phyloP scores from a whole-genome alignment of 2,329 filamentous ascomycete genomes.

The Penicillium capsulatum region DNA sequence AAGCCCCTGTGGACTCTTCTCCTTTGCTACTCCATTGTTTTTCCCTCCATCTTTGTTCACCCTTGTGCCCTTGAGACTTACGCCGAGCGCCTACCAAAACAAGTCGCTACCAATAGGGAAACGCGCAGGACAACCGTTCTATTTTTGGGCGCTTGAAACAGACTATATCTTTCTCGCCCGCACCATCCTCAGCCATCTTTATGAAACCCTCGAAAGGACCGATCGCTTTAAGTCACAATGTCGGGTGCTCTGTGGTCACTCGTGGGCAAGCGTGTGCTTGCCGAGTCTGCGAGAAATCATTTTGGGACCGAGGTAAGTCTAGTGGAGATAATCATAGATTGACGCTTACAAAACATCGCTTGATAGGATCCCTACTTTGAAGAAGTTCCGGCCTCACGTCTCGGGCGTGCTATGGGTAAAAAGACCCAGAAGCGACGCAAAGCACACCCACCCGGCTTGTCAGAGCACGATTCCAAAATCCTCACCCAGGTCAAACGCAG shows the following conservation, averaged over 20 bases:
- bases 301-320: slow-evolving; percentile 41
- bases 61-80: slow-evolving; percentile 2
- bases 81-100: slow-evolving; percentile 14
- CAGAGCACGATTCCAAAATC: slow-evolving; percentile 72
- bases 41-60: slow-evolving; percentile 1
- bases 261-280: slow-evolving; percentile 34
- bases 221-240: slow-evolving; percentile 16
- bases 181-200: too few relatives aligned
- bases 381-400: slow-evolving; percentile 67
- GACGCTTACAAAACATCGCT: slow-evolving; percentile 3
- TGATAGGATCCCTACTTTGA: slow-evolving; percentile 85
- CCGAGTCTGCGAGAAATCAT: slow-evolving; percentile 38
- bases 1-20: slow-evolving; percentile 2
- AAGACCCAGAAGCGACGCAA: slow-evolving; percentile 83
- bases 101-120: background rate
- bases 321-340: slow-evolving; percentile 3
- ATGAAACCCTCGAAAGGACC: too few relatives aligned
- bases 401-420: slow-evolving; percentile 60
- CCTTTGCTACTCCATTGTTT: slow-evolving; percentile 2
- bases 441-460: slow-evolving; percentile 76
- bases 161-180: slow-evolving; percentile 15
- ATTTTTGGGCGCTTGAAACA: slow-evolving; percentile 13
- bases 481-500: slow-evolving; percentile 81
- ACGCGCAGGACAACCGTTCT: background rate
- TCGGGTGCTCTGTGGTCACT: slow-evolving; percentile 26